Percentiles rank a stretch among this genome's conserved stretches.
Evolutionary conservation across 2,329 filamentous ascomycete species (phyloP).

Genomic region (Karstenula rhodostoma): DNA sequence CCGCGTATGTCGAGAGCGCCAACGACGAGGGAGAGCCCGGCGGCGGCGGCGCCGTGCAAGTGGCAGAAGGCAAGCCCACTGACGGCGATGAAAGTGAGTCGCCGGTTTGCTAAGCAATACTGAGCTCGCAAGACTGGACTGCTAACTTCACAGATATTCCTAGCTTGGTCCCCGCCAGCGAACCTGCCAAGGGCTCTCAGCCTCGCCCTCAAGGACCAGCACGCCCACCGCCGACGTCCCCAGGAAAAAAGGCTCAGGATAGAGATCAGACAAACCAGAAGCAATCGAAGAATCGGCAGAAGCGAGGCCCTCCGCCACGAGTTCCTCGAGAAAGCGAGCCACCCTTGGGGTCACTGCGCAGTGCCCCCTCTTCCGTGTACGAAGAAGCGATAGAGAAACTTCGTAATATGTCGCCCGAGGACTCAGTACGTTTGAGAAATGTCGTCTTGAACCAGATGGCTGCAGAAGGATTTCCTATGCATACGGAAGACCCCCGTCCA

Average conservation of each 20-base stretch:
- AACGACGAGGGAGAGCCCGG: neutral
- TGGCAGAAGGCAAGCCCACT: neutral
- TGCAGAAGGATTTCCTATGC: neutral
- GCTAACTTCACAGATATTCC: neutral
- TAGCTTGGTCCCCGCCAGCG: neutral
- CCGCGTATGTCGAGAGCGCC: conserved; percentile 6
- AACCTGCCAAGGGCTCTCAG: neutral
- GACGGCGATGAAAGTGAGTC: neutral
- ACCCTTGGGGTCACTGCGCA: neutral
- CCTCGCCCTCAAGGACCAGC: neutral
- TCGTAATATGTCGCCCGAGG: neutral
- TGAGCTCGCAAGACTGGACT: neutral
- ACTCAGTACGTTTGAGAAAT: neutral
- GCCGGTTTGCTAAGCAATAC: neutral
- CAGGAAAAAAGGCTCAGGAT: no score
- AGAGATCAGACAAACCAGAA: neutral
- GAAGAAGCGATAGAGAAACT: neutral
- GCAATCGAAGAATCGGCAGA: neutral
- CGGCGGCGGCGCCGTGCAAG: neutral
- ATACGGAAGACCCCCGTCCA: neutral
- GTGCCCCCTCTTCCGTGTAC: neutral
- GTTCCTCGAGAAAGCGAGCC: conserved; percentile 4
- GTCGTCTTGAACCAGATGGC: neutral
- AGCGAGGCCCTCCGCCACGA: neutral
- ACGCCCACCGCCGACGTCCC: neutral